Conservation (phyloP, 805 yeast species). For the Tetrapisispora taiwanensis region DNA sequence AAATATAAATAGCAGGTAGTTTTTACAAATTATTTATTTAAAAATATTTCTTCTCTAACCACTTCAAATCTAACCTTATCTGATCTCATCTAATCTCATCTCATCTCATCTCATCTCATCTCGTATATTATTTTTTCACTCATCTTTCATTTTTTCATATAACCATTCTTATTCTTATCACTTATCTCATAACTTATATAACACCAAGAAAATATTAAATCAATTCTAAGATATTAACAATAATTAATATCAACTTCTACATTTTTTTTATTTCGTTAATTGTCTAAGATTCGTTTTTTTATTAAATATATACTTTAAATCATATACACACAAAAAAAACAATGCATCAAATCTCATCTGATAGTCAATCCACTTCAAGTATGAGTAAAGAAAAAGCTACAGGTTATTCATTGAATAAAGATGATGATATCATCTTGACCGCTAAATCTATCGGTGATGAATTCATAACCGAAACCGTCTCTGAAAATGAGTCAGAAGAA, state of each 20-base stretch:
- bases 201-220: too few relatives aligned
- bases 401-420: background rate
- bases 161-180: background rate
- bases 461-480: background rate
- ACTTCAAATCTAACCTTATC: background rate
- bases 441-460: background rate
- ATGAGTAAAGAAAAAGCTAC: conserved; percentile 2
- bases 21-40: background rate
- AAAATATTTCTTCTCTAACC: background rate
- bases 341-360: background rate
- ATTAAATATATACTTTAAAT: too few relatives aligned
- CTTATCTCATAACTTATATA: background rate
- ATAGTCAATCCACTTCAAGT: background rate
- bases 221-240: too few relatives aligned
- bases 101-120: background rate
- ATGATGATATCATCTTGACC: background rate
- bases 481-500: background rate
- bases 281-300: too few relatives aligned
- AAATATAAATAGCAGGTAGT: conserved; percentile 2
- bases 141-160: background rate
- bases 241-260: too few relatives aligned
- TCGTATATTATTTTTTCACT: background rate
- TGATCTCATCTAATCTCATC: background rate
- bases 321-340: background rate
- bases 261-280: background rate